Evolutionary conservation across 352 stramenopile species (phyloP), one percentile per base, ranked within the genome.

Genomic region (Elongisporangium undulatum): DNA sequence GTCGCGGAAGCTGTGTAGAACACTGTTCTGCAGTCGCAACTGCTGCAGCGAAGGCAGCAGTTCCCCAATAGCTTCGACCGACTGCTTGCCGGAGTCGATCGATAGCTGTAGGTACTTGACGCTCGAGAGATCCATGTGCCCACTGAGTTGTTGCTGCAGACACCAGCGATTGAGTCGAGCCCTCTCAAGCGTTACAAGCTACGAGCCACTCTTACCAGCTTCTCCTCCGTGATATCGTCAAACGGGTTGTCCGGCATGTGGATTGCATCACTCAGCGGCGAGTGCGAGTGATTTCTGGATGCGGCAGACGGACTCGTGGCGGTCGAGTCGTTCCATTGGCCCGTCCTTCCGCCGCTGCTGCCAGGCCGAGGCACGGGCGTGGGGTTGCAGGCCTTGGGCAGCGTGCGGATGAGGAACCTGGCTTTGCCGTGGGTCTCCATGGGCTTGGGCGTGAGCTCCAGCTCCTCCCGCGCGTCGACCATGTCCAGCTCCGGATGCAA

Each of bases 81-180:
- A 93, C 49, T 96, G 86, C 54, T 88, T 89, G 24, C 63, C 65
- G 16, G 83, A 85, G 63, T 96, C 83, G 2, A 96, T 70, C 2
- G 76, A 74, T 21, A 96, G 67, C 59, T 87, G 65, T 17, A 95
- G 58, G 21, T 61, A 75, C 45, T 68, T 80, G 17, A 94, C 79
- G 21, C 61, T 61, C 3, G 67, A 63, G 3, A 96, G 66, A 23
- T 95, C 79, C 24, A 83, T 61, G 50, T 76, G 80, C 4, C 79
- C 81, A 17, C 75, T 83, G 0, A 91, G 56, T 69, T 79, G 69
- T 75, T 75, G 79, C 83, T 92, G 9, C 22, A 26, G 15, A 53
- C 50, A 60, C 22, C 23, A 54, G 49, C 22, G 50, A 59, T 57
- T 7, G 53, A 24, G n/a, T 54, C 17, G 49, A 29, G 24, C 4